Evolutionary conservation across 768 basidiomycete species (phyloP).

Genomic region (Gelatoporia subvermispora): DNA sequence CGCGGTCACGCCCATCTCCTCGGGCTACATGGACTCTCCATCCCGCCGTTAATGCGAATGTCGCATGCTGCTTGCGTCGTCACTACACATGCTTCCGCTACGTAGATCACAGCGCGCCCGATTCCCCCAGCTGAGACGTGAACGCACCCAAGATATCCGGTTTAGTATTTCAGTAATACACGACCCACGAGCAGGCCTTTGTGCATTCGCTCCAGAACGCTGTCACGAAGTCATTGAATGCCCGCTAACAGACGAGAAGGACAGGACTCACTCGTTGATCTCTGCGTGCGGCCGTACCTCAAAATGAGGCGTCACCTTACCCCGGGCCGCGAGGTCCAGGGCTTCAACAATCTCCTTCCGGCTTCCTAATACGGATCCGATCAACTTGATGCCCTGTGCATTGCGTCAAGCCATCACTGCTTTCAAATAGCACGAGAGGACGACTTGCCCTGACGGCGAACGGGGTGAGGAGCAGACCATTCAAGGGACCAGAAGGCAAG

Average conservation of each 20-base stretch:
- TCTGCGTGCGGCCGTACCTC: slow-evolving; percentile 39
- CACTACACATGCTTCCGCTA: too few species aligned
- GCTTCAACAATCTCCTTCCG: slow-evolving; percentile 79
- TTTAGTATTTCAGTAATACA: slow-evolving; percentile 31
- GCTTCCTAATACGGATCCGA: slow-evolving; percentile 34
- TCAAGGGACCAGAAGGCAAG: slow-evolving; percentile 46
- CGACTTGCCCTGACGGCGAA: too few species aligned
- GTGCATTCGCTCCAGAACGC: slow-evolving; percentile 31
- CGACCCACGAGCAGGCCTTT: slow-evolving; percentile 40
- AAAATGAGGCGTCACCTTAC: slow-evolving; percentile 57
- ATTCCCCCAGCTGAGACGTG: too few species aligned
- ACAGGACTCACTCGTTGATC: slow-evolving; percentile 39
- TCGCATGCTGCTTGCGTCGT: too few species aligned
- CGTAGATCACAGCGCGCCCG: too few species aligned
- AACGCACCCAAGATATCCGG: too few species aligned
- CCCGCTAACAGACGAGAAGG: background rate
- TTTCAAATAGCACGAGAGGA: too few species aligned
- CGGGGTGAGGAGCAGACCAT: slow-evolving; percentile 23
- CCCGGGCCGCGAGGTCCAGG: slow-evolving; percentile 61
- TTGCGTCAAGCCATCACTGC: too few species aligned
- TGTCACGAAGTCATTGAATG: slow-evolving; percentile 1
- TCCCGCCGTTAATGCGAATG: too few species aligned
- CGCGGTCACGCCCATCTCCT: too few species aligned
- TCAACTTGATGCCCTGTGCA: too few species aligned
- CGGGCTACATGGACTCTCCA: too few species aligned